Base-by-base conservation (phyloP, 108 stramenopile genomes). In the Nannochloropsis gaditana region DNA sequence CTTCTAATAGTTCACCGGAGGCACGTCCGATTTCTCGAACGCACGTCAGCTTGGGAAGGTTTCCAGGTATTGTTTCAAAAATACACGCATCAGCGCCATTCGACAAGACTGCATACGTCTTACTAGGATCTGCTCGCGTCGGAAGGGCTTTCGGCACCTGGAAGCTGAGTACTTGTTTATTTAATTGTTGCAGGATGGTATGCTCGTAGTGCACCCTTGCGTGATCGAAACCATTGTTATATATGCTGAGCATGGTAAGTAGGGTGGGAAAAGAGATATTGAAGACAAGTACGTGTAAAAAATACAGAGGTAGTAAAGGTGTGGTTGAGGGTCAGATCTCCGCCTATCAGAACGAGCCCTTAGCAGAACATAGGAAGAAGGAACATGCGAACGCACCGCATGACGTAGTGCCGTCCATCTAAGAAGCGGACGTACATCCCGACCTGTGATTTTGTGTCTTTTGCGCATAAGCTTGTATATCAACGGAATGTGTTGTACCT, bases 181-280 rank as follows among this genome's bases (percentile, higher is more conserved):
- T 82, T 17, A 86, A 43, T 42, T 79, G 41, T 17, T 82, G 11
- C 5, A 86, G 82, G 17, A 86, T 82, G 44, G 85, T 43, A 44
- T 86, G 85, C 44, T 86, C 85, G 80, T 80, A 86, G 17, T 2
- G 42, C 2, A 86, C 85, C 0, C 73, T 15, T 17, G 44, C 15
- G 9, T 31, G 43, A 44, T 86, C 43, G 42, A 82, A 82, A 9
- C 85, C 85, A 44, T 86, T 86, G 44, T 86, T 86, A 11, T 86
- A 86, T 10, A 86, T 80, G 11, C 85, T 80, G 11, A 82, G 44
- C 82, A 82, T 11, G 0, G 6, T 4, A 15, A 73, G 59, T 15
- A 15, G 59, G 59, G n/a, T 73, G 59, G 59, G 31, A 31, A 31
- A 5, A 6, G 59, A 73, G 59, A 2, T 15, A 73, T 15, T 3